A percentile compares a stretch with the other conserved stretches of the same genome.
Conservation (phyloP, 179 eudicot genomes). For the Patellifolia procumbens region DNA sequence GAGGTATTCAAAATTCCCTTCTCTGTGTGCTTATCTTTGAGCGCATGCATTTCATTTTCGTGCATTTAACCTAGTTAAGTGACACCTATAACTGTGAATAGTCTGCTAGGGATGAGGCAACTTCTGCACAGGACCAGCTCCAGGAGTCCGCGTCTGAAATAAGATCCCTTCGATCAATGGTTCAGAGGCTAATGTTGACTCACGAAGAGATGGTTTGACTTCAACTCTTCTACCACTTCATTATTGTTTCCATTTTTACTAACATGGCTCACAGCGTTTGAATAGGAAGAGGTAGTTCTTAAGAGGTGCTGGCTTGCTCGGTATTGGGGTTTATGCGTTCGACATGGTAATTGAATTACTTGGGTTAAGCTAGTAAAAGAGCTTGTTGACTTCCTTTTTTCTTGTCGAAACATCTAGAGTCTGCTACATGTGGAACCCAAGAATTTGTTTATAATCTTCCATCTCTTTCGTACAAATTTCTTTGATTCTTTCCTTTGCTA, state of each 20-base stretch:
- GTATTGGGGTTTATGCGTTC: conserved; percentile 78
- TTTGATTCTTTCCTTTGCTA: background rate
- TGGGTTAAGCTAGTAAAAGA: conserved; percentile 10
- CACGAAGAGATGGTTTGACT: conserved; percentile 83
- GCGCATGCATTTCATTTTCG: background rate
- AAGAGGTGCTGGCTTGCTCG: conserved; percentile 99
- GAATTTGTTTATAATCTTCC: conserved; percentile 1
- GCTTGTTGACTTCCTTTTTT: conserved; percentile 1
- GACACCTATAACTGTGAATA: conserved; percentile 30
- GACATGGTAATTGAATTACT: conserved; percentile 56
- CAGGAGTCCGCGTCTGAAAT: conserved; percentile 58
- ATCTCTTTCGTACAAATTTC: background rate
- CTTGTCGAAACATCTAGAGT: background rate
- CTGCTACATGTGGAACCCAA: conserved; percentile 14
- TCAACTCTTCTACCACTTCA: conserved; percentile 21
- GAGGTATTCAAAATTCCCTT: conserved; percentile 56
- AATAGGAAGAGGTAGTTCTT: conserved; percentile 94
- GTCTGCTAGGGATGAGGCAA: conserved; percentile 73
- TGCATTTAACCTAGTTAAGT: conserved; percentile 13
- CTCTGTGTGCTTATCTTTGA: conserved; percentile 4
- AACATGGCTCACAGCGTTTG: conserved; percentile 40
- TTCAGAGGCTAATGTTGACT: conserved; percentile 75
- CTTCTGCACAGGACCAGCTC: conserved; percentile 61
- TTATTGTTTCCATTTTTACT: conserved; percentile 25
- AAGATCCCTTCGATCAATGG: conserved; percentile 59